Evolutionary conservation across 805 yeast species (phyloP).

Genomic region (Yamadazyma takamatsuzukensis): DNA sequence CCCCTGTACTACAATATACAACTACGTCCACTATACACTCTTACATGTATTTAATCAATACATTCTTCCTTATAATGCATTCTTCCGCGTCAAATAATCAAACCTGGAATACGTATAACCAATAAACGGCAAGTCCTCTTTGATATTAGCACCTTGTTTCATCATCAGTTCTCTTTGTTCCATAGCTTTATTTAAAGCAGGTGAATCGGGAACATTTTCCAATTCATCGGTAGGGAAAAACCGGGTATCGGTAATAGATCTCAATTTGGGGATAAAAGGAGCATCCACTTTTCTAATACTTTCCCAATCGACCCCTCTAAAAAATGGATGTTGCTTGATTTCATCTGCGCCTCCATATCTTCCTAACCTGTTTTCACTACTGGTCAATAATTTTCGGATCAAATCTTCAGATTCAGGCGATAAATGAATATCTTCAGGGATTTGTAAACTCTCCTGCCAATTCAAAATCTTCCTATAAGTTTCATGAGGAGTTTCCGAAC

Average conservation of each 20-base stretch:
- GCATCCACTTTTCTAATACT: conserved; percentile 84
- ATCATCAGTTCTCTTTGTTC: conserved; percentile 56
- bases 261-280: conserved; percentile 88
- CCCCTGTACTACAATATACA: too few species aligned
- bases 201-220: conserved; percentile 84
- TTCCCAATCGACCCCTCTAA: conserved; percentile 95
- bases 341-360: conserved; percentile 90
- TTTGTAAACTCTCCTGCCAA: conserved; percentile 83
- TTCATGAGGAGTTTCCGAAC: conserved; percentile 92
- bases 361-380: conserved; percentile 78
- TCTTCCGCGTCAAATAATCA: conserved; percentile 82
- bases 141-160: conserved; percentile 44
- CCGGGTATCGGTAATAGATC: conserved; percentile 91
- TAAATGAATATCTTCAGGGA: conserved; percentile 89
- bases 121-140: conserved; percentile 93
- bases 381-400: conserved; percentile 70
- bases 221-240: conserved; percentile 98
- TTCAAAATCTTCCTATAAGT: conserved; percentile 87
- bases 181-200: conserved; percentile 54
- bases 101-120: conserved; percentile 96
- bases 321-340: conserved; percentile 85
- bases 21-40: too few species aligned
- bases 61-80: conserved; percentile 49
- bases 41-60: too few species aligned
- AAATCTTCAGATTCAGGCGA: conserved; percentile 87